A percentile compares a stretch with the other conserved stretches of the same genome.
Conservation (phyloP, 176 grass and related monocot genomes). For the Cocos nucifera region DNA sequence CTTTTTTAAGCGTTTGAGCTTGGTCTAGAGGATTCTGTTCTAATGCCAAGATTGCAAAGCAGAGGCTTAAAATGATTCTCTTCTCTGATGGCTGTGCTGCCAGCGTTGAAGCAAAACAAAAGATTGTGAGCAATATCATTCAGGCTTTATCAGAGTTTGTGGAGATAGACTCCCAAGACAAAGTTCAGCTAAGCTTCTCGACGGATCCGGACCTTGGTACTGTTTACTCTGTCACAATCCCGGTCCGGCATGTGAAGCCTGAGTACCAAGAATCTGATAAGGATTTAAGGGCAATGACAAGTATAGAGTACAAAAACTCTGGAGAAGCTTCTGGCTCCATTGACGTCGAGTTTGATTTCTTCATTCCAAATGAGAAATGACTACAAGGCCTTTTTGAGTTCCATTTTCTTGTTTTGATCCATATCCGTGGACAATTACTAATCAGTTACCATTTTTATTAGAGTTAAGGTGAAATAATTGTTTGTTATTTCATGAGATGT, state of each 20-base stretch:
- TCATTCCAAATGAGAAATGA: conserved; percentile 53
- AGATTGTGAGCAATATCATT: conserved; percentile 64
- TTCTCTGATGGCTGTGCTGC: conserved; percentile 85
- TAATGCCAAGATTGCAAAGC: conserved; percentile 80
- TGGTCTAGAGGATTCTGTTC: conserved; percentile 86
- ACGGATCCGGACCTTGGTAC: conserved; percentile 77
- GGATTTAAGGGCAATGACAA: conserved; percentile 52
- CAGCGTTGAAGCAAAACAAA: conserved; percentile 84
- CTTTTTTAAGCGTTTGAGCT: conserved; percentile 59
- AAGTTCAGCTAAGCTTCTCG: conserved; percentile 77
- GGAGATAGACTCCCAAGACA: conserved; percentile 84
- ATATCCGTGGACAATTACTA: too few species aligned
- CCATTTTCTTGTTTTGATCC: neutral
- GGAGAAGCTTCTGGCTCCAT: conserved; percentile 51
- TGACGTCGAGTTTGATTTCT: conserved; percentile 89
- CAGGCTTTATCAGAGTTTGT: conserved; percentile 77
- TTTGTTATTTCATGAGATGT: too few species aligned
- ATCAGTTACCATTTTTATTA: too few species aligned
- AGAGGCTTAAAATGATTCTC: conserved; percentile 90
- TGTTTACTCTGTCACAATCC: conserved; percentile 83
- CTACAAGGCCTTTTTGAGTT: too few species aligned
- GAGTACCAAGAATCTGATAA: conserved; percentile 85
- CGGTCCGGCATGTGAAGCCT: too few species aligned
- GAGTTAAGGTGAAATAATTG: too few species aligned
- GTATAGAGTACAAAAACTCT: conserved; percentile 75